Evolutionary conservation across 208 protist species (phyloP).

Genomic region (Porcisia hertigi): DNA sequence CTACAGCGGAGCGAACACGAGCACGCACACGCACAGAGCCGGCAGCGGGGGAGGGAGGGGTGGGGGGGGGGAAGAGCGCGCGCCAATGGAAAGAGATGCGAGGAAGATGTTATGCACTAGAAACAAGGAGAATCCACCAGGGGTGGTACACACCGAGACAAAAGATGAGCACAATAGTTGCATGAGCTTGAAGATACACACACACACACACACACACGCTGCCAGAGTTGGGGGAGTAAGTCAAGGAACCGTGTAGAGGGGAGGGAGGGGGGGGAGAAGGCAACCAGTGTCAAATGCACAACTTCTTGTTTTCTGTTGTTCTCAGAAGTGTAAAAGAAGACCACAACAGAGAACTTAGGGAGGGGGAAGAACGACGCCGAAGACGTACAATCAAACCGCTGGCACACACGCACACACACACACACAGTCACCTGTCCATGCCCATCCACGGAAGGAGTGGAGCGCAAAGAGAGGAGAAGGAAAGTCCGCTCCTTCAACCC

Average conservation of each 20-base stretch:
- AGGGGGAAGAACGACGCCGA: neutral
- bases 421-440: constrained; percentile 6
- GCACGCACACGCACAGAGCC: no score
- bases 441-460: neutral
- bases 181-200: no score
- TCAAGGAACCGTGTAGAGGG: neutral
- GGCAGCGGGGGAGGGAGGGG: no score
- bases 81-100: no score
- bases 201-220: neutral
- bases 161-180: no score
- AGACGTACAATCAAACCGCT: neutral
- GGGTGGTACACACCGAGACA: no score
- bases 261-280: neutral
- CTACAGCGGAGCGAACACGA: no score
- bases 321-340: neutral
- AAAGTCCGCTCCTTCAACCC: constrained; percentile 1
- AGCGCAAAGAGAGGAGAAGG: constrained; percentile 1
- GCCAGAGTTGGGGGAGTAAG: neutral
- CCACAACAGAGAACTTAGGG: no score
- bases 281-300: neutral
- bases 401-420: neutral
- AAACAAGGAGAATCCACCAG: no score
- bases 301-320: neutral
- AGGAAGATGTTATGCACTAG: no score
- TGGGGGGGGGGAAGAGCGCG: no score